These are phyloP conservation scores for Clonostachys chloroleuca DNA, from an alignment of 2,329 filamentous ascomycete species.

Conservation along the genomic window DNA sequence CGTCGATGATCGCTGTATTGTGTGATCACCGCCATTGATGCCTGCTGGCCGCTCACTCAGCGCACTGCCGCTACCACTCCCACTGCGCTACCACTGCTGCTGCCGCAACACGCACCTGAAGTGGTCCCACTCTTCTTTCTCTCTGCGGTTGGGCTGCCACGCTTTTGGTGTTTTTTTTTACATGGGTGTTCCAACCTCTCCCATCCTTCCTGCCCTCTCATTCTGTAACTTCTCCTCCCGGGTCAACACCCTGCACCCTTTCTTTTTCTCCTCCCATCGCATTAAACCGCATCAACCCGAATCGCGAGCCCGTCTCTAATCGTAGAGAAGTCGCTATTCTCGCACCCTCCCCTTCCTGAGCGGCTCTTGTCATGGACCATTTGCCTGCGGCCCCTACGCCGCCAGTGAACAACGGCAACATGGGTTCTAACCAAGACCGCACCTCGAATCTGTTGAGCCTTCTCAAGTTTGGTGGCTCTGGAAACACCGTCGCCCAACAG, in stretches of 20 bases:
- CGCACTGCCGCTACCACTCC: not conserved
- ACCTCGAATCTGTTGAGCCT: slow-evolving; percentile 54
- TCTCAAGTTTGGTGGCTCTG: slow-evolving; percentile 50
- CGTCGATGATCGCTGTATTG: too few relatives aligned
- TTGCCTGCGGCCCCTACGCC: slow-evolving; percentile 48
- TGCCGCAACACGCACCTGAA: too few relatives aligned
- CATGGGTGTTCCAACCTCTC: not conserved
- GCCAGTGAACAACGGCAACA: slow-evolving; percentile 28
- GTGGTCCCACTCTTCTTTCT: too few relatives aligned
- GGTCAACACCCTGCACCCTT: too few relatives aligned
- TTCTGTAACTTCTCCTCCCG: not conserved
- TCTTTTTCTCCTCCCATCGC: not conserved
- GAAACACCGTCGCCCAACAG: slow-evolving; percentile 20
- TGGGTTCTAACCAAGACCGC: slow-evolving; percentile 36
- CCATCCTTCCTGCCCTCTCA: not conserved
- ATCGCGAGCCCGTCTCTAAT: not conserved
- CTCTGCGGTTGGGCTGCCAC: slow-evolving; percentile 3
- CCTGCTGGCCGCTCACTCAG: too few relatives aligned
- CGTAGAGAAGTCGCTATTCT: too few relatives aligned
- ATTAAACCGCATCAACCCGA: not conserved
- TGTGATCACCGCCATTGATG: too few relatives aligned
- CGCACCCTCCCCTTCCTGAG: too few relatives aligned
- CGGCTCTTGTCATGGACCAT: slow-evolving; percentile 19
- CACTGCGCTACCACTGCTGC: too few relatives aligned
- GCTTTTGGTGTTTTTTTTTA: not conserved